These are phyloP conservation scores for Monilinia vaccinii-corymbosi DNA, from an alignment of 2,329 filamentous ascomycete genomes.

Conservation along the genomic window DNA sequence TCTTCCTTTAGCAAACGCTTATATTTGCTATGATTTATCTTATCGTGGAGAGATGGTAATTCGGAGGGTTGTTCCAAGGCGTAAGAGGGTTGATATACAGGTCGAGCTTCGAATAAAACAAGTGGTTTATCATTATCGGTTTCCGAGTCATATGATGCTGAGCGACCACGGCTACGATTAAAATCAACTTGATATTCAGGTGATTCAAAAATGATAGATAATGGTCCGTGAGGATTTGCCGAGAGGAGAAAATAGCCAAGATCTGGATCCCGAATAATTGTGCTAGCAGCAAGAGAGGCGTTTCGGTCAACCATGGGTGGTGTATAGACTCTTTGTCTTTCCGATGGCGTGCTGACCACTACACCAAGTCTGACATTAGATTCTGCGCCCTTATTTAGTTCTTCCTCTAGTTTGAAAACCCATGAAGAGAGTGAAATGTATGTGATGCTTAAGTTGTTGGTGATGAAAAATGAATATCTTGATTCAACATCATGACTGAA, in stretches of 20 bases:
- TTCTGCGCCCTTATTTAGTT: constrained; percentile 44
- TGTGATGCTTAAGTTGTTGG: constrained; percentile 50
- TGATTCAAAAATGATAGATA: constrained; percentile 50
- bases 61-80: constrained; percentile 48
- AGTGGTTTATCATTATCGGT: constrained; percentile 35
- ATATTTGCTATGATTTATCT: constrained; percentile 49
- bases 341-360: not conserved
- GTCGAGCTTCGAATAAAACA: constrained; percentile 53
- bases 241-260: constrained; percentile 56
- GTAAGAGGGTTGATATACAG: constrained; percentile 54
- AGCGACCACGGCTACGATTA: constrained; percentile 34
- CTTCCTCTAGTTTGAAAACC: constrained; percentile 55
- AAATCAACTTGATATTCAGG: constrained; percentile 45
- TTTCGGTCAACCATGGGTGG: constrained; percentile 37
- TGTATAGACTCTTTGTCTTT: constrained; percentile 47
- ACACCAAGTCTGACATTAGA: constrained; percentile 30
- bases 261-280: constrained; percentile 49
- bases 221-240: constrained; percentile 47
- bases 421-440: constrained; percentile 51
- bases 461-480: constrained; percentile 54
- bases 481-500: constrained; percentile 54
- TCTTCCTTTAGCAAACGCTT: constrained; percentile 56
- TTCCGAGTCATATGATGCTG: constrained; percentile 35
- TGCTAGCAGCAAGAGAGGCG: constrained; percentile 44
- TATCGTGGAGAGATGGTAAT: constrained; percentile 47